Evolutionary conservation across 106 monocot species (phyloP), one percentile per base, ranked within the genome.

Genomic region (Posidonia australis): DNA sequence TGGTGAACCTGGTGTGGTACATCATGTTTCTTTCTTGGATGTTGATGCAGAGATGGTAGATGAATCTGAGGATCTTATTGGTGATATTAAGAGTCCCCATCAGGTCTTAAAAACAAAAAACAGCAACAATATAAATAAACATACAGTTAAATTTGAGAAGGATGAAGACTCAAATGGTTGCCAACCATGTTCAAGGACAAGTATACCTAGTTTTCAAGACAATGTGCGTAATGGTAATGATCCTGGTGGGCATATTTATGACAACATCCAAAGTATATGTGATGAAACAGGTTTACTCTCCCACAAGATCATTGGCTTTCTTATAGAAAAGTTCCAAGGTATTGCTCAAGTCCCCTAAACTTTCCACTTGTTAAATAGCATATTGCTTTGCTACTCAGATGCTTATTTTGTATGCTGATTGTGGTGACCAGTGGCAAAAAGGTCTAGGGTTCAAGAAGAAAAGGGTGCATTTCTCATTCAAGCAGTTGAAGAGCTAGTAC

Each of bases 201-300:
- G 12, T n/a, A 12, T 13, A 36, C 11, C 59, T 5, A 9, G 9
- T 62, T 32, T 32, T 51, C 1, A 20, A 25, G 1, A 12, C 21
- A 21, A 1, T 22, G 7, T 17, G 23, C 41, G 21, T 56, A 56
- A 25, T 17, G 54, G 17, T 41, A 24, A 7, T 23, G 29, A 42
- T 43, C 23, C 17, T 27, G 14, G 9, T 41, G 55, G 22, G 21
- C 16, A 21, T 55, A 43, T 9, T 42, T 36, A 55, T 13, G 43
- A 36, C 13, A 24, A n/a, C 16, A 68, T 83, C 19, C 58, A 82
- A 60, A 79, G 79, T 63, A 65, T 87, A 20, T 87, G 77, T 76
- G 90, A 90, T 75, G 84, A 84, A 54, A 80, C 84, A 56, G 77
- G 87, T 63, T 58, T 90, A 62, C 51, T 87, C 68, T 74, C 87